Evolutionary conservation across 2,329 filamentous ascomycete species (phyloP), one percentile per base, ranked within the genome.

Genomic region (Talaromyces rugulosus): DNA sequence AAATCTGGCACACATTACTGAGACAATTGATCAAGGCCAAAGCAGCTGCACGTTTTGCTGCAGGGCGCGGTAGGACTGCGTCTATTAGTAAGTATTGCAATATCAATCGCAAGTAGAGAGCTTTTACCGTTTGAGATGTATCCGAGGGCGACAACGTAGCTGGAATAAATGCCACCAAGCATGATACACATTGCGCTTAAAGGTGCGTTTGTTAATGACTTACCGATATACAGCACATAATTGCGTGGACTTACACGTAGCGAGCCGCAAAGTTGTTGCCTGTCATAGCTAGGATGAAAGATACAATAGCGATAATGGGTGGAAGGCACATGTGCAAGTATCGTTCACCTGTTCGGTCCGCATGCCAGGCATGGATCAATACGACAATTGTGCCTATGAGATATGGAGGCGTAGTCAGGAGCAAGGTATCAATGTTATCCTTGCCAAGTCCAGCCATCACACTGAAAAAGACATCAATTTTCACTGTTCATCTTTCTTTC

Each of bases 21-120:
- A 91, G 81, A 2, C 87, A 87, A 70, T 94, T 94, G 75, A 93
- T 91, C 64, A 89, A 87, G 0, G 89, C 90, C 5, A 94, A 73
- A 0, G 89, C 89, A 0, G 89, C 85, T 2, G 87, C 87, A 63
- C 89, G 84, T 77, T 93, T 93, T 2, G 89, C 87, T 0, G 89
- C 88, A 3, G 91, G 90, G 5, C 90, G 84, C 0, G 90, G 89
- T 58, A 94, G 81, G 1, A 87, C 51, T 53, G 51, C 8, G 11
- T 31, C 9, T 11, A 2, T 53, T n/a, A 53, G 51, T 53, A 53
- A 31, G 27, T 2, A 11, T 11, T 36, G 16, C 12, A 6, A 5
- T 27, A 18, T 16, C 23, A 33, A 14, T 6, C 16, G 5, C 6
- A n/a, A 53, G 18, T 3, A 53, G 5, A 7, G 51, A 33, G 51